Conservation (phyloP, 169 alveolate genomes). For the Eimeria brunetti region DNA sequence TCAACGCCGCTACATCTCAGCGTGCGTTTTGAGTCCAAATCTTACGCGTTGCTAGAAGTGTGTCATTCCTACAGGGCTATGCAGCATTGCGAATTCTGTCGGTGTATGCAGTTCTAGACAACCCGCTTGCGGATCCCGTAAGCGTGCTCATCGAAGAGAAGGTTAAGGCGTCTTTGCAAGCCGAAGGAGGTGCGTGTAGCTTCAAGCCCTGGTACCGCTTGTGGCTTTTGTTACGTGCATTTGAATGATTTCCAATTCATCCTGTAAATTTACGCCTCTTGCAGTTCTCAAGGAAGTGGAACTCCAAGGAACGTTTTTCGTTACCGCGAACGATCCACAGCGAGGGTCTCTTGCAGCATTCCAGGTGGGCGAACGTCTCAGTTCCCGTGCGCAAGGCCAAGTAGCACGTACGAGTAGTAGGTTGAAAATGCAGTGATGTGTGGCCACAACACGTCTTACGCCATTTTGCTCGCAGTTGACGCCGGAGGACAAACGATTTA, state of each 20-base stretch:
- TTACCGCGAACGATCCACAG: constrained; percentile 82
- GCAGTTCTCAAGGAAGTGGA: constrained; percentile 74
- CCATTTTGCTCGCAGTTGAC: constrained; percentile 43
- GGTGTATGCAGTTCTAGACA: constrained; percentile 6
- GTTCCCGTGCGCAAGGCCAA: background rate
- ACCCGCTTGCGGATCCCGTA: constrained; percentile 80
- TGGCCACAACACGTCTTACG: background rate
- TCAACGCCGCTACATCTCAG: background rate
- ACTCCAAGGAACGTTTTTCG: constrained; percentile 77
- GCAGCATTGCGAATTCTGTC: background rate
- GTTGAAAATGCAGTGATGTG: background rate
- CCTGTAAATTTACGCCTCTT: background rate
- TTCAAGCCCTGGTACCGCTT: background rate
- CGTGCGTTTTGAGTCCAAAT: background rate
- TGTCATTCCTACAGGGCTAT: background rate
- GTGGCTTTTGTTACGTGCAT: background rate
- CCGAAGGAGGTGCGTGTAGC: constrained; percentile 77
- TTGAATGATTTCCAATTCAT: background rate
- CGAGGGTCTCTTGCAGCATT: constrained; percentile 83
- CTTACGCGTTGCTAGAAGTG: background rate
- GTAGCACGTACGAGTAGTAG: background rate
- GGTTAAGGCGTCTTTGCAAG: constrained; percentile 66
- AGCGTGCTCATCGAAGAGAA: constrained; percentile 69
- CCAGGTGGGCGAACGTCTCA: constrained; percentile 46
- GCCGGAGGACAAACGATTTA: constrained; percentile 82